These are phyloP conservation scores for Cinnamomum micranthum DNA, from an alignment of 164 flowering plant genomes.

Conservation along the genomic window DNA sequence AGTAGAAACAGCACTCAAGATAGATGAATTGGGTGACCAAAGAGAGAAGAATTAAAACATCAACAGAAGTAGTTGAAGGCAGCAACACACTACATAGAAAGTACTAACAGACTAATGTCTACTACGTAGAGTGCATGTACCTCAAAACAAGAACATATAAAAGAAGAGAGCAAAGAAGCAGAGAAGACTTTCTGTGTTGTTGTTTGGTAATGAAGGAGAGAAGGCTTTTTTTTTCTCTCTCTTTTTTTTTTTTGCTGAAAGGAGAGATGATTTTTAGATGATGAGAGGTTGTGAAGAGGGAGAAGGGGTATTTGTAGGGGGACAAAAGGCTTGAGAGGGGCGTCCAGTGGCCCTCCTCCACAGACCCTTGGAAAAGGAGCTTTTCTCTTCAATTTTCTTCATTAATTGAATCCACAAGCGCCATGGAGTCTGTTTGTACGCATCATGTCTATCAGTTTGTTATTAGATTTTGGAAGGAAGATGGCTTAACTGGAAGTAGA, in stretches of 20 bases:
- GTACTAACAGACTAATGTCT: not conserved
- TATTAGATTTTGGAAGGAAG: not conserved
- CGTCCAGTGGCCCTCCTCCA: constrained; percentile 28
- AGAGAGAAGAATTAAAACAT: constrained; percentile 19
- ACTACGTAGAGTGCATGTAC: not conserved
- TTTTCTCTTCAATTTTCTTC: not conserved
- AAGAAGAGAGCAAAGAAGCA: not conserved
- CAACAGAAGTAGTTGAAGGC: not conserved
- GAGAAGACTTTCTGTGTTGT: not conserved
- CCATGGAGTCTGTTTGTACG: not conserved
- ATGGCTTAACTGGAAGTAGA: constrained; percentile 18
- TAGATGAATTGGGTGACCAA: constrained; percentile 3
- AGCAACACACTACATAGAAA: not conserved
- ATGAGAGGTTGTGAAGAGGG: not conserved
- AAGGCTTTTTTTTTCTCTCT: not conserved
- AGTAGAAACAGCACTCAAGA: constrained; percentile 1
- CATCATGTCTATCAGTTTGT: constrained; percentile 6
- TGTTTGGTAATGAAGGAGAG: not conserved
- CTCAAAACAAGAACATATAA: not conserved
- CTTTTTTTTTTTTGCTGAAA: not conserved
- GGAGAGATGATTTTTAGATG: not conserved
- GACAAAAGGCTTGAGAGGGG: constrained; percentile 25
- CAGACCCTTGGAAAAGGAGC: not conserved
- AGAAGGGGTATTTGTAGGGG: constrained; percentile 41
- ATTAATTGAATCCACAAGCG: not conserved